A percentile compares a stretch with the other conserved stretches of the same genome.
Evolutionary conservation across 805 yeast species (phyloP).

Genomic region (Barnettozyma wickerhamii): DNA sequence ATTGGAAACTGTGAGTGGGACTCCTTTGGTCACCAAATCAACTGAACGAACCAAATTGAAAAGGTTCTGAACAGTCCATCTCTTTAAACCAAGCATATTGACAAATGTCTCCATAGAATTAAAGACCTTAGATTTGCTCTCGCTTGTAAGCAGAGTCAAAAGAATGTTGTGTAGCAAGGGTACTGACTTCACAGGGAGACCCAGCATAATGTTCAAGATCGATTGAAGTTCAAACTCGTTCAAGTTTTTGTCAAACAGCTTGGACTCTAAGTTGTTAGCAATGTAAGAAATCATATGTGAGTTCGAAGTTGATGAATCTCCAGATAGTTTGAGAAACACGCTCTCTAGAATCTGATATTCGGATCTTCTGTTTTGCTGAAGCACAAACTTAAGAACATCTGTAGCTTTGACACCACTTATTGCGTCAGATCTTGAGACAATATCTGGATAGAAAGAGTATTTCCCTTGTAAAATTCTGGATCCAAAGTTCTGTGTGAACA

Average conservation of each 20-base stretch:
- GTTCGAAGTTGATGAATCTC: no score
- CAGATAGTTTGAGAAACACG: constrained; percentile 3
- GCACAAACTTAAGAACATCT: constrained; percentile 17
- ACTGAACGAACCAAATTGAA: constrained; percentile 2
- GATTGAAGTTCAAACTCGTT: constrained; percentile 1
- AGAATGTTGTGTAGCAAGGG: background rate
- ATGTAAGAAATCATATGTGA: constrained; percentile 12
- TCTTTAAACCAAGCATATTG: background rate
- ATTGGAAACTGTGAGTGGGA: background rate
- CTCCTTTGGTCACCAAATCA: constrained; percentile 1
- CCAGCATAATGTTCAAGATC: background rate
- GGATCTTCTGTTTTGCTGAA: constrained; percentile 13
- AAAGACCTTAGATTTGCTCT: background rate
- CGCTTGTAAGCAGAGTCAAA: background rate
- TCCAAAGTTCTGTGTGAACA: constrained; percentile 19
- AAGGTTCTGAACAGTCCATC: constrained; percentile 1
- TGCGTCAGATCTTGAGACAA: constrained; percentile 9
- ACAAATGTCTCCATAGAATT: constrained; percentile 1
- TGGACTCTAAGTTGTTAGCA: constrained; percentile 22
- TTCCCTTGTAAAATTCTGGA: constrained; percentile 1
- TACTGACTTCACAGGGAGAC: constrained; percentile 2
- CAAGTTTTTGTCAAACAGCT: constrained; percentile 14
- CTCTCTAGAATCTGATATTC: constrained; percentile 16
- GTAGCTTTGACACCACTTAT: constrained; percentile 8
- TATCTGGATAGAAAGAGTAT: constrained; percentile 11